These are phyloP conservation scores for Nannochloris sp. DNA, from an alignment of 139 green algal species.

Conservation along the genomic window DNA sequence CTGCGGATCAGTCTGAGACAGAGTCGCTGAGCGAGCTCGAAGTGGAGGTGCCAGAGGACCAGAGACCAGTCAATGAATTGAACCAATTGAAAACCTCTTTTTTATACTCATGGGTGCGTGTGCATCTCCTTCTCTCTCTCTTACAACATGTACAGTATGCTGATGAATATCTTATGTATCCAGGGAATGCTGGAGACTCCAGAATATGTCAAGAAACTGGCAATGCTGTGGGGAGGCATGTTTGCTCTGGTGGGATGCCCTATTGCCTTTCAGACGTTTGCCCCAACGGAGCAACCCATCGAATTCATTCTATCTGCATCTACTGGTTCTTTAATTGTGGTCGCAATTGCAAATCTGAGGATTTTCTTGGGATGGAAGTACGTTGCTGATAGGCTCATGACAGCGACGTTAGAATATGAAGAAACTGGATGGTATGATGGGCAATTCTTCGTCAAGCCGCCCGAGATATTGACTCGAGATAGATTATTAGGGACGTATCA, in stretches of 20 bases:
- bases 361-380: conserved; percentile 91
- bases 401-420: conserved; percentile 78
- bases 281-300: conserved; percentile 48
- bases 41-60: conserved; percentile 58
- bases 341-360: conserved; percentile 58
- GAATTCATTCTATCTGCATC: conserved; percentile 48
- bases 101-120: conserved; percentile 62
- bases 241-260: conserved; percentile 57
- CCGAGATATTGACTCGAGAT: conserved; percentile 73
- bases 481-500: conserved; percentile 63
- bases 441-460: conserved; percentile 72
- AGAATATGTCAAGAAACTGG: conserved; percentile 50
- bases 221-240: conserved; percentile 39
- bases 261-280: conserved; percentile 76
- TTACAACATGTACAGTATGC: not conserved
- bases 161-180: no score
- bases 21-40: conserved; percentile 38
- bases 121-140: not conserved
- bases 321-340: conserved; percentile 58
- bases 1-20: not conserved
- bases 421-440: conserved; percentile 69
- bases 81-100: conserved; percentile 49
- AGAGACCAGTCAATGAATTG: conserved; percentile 79
- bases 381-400: conserved; percentile 79
- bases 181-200: conserved; percentile 50